These are phyloP conservation scores for Nidula microcarpa DNA, from an alignment of 768 basidiomycete species.

Conservation along the genomic window DNA sequence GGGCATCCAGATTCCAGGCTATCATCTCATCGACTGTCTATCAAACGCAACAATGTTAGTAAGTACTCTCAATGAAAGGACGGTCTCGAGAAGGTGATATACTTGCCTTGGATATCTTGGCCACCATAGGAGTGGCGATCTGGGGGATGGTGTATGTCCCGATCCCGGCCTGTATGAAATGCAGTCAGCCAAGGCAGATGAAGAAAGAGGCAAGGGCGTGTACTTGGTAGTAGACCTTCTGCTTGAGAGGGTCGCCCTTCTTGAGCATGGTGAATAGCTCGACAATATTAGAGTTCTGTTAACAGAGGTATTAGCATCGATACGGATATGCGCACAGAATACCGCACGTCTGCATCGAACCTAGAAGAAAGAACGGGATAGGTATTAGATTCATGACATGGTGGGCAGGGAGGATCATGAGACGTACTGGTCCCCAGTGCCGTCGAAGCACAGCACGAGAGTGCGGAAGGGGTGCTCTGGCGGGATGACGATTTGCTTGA, in stretches of 20 bases:
- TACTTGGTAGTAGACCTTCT: slow-evolving; percentile 58
- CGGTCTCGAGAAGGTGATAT: not conserved
- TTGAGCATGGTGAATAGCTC: slow-evolving; percentile 47
- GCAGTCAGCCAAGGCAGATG: not conserved
- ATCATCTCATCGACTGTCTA: slow-evolving; percentile 39
- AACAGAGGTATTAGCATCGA: not conserved
- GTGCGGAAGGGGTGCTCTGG: slow-evolving; percentile 35
- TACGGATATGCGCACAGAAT: not conserved
- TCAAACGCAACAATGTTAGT: not conserved
- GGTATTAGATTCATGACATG: no score
- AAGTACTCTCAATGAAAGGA: not conserved
- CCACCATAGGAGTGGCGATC: slow-evolving; percentile 38
- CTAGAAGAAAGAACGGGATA: slow-evolving; percentile 7
- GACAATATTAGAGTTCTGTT: slow-evolving; percentile 48
- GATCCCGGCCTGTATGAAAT: slow-evolving; percentile 39
- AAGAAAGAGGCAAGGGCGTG: not conserved
- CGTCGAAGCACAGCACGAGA: slow-evolving; percentile 70
- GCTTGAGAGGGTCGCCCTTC: slow-evolving; percentile 44
- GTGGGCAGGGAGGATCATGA: not conserved
- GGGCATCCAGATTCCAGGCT: slow-evolving; percentile 48
- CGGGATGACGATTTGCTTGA: slow-evolving; percentile 15
- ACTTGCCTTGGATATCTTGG: slow-evolving; percentile 38
- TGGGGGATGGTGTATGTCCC: slow-evolving; percentile 47
- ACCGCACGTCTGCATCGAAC: slow-evolving; percentile 35
- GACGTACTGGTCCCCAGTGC: slow-evolving; percentile 42